Base-by-base conservation (phyloP, 768 basidiomycete species). In the Crepidotus variabilis region DNA sequence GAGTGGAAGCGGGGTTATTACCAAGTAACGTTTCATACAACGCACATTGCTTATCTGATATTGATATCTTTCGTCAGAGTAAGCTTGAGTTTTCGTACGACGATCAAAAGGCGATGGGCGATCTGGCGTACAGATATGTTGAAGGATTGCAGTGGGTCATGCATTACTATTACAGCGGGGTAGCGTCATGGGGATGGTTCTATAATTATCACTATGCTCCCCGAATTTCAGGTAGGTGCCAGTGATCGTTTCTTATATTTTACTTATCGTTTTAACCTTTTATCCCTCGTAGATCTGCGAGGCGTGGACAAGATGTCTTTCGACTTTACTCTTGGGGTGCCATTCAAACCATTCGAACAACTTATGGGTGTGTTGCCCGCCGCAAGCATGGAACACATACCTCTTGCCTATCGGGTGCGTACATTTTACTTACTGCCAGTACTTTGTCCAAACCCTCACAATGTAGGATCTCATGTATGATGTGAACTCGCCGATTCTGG, bases 81-180 rank as follows among this genome's bases (percentile, higher is more conserved):
- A 99, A 99, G 72, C 73, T 99, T 51, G 86, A 88, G 58, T 86
- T 98, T 57, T 85, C 85, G 8, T 90, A 82, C 59, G 81, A 90
- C 58, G 71, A 88, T 62, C 79, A 84, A 5, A 76, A 87, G 60
- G 78, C 83, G 51, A 83, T 94, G 78, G 76, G 80, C 22, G 77
- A 85, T 49, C 75, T 99, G 53, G 78, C 83, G 11, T 94, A 80
- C 66, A 82, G 84, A 56, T 99, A 97, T 69, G 82, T 92, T 16
- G 92, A 98, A 67, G 97, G 97, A 0, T 72, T 99, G 59, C 97
- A 99, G 67, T 98, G 96, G 97, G 94, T 98, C 32, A 91, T 99
- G 89, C 90, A 94, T 67, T 99, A 99, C 71, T 99, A 99, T 69
- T 98, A 98, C 70, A 85, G 90, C 59, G 97, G 97, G 5, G 94